Evolutionary conservation across 495 filamentous ascomycete genomes (phyloP), one percentile per base, ranked within the genome.

Genomic region (Penicillium bovifimosum): DNA sequence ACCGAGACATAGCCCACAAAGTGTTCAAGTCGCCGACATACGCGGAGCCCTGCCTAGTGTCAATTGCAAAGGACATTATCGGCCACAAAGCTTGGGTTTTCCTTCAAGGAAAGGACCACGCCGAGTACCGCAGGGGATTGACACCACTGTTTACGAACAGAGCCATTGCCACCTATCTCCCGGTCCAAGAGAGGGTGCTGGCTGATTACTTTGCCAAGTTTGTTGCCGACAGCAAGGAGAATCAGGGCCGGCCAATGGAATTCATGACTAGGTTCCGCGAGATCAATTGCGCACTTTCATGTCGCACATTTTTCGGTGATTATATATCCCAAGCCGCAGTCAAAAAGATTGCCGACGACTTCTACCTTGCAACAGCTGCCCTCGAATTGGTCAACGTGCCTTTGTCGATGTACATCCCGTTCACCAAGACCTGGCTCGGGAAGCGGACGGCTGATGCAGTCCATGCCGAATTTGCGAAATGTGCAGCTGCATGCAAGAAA

Each of bases 341-440:
- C 47, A 95, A 95, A 77, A 91, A 89, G 73, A 91, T 97, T 51
- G 87, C 91, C 36, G 86, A 96, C 62, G 90, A 97, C 63, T 97
- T 90, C 68, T 97, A 93, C 67, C 81, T 88, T 44, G 88, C 92
- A 51, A 97, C 92, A 5, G 92, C 86, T 20, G 91, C 91, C 6
- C 81, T 97, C 36, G 91, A 97, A 63, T 81, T 97, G 17, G 91
- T 97, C 71, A 96, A 96, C 72, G 89, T 97, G 73, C 91, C 91
- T 20, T 43, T 70, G 9, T 67, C 69, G 0, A 86, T 96, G 67
- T 95, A 96, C 67, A 72, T 97, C 45, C 91, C 91, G n/a, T 96
- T 82, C 73, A 96, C 92, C 51, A 91, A 87, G 75, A 85, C 86
- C 6, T 97, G 90, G 88, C 87, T 87, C 54, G 91, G 91, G 46